These are phyloP conservation scores for Sclerospora graminicola DNA, from an alignment of 352 stramenopile genomes.

Conservation along the genomic window DNA sequence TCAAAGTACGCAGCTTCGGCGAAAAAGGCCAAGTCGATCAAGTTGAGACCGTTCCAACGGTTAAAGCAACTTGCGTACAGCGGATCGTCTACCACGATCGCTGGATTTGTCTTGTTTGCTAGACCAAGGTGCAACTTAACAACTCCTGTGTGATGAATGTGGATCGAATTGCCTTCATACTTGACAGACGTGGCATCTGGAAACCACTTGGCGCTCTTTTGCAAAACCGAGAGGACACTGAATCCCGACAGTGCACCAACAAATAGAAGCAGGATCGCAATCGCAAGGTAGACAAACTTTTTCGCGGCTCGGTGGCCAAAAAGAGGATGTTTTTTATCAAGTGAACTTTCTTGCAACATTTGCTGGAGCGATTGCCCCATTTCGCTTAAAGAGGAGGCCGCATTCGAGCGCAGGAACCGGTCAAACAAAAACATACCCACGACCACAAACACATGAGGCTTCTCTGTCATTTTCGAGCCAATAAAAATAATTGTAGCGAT, in stretches of 20 bases:
- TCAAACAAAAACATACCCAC: constrained; percentile 74
- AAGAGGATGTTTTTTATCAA: constrained; percentile 28
- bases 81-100: constrained; percentile 35
- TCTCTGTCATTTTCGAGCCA: constrained; percentile 68
- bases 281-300: constrained; percentile 51
- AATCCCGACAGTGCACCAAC: constrained; percentile 64
- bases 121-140: constrained; percentile 75
- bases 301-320: constrained; percentile 46
- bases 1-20: constrained; percentile 85
- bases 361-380: constrained; percentile 51
- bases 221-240: constrained; percentile 60
- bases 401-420: constrained; percentile 42
- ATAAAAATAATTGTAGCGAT: constrained; percentile 42
- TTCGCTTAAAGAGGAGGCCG: constrained; percentile 34
- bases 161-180: constrained; percentile 52
- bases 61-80: constrained; percentile 71
- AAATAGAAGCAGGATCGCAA: constrained; percentile 57
- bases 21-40: constrained; percentile 80
- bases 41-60: constrained; percentile 57
- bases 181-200: constrained; percentile 61
- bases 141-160: constrained; percentile 81
- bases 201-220: constrained; percentile 66
- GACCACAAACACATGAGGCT: constrained; percentile 66
- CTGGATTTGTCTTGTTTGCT: constrained; percentile 26
- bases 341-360: constrained; percentile 48